Base-by-base conservation (phyloP, 768 basidiomycete species). In the Boletus rubroflammeus region DNA sequence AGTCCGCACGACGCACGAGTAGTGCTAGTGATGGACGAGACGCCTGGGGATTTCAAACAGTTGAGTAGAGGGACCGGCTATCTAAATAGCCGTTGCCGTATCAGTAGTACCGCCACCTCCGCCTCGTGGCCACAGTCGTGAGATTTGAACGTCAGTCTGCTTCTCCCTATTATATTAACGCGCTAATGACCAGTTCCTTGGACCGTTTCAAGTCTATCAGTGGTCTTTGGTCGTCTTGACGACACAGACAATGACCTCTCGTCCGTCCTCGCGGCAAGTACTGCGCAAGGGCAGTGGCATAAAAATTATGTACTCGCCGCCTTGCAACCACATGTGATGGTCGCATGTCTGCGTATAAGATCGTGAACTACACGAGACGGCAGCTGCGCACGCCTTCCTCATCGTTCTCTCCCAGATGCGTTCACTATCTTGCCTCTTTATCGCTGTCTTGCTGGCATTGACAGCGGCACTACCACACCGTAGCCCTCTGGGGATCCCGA, bases 401-500 rank as follows among this genome's bases (percentile, higher is more conserved):
- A 39, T 43, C 38, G 14, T 40, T 56, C 39, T 51, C 31, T 53
- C 28, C 7, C 26, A 29, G 32, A 65, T 67, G 62, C 47, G 39
- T 38, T 31, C 45, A 3, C 43, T 55, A 46, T 57, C 46, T 47
- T 6, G 56, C 40, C 1, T 57, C 10, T 36, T 50, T 6, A 23
- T 50, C 19, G 28, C 61, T 53, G 47, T 56, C 51, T 48, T 54
- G 42, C 53, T 56, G 56, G 57, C 29, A 39, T 55, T 55, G 57
- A 58, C 60, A 32, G 25, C 47, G 40, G 68, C 60, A 3, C 26
- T 61, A 2, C 64, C 60, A 3, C 52, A 54, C 45, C 51, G 14
- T 54, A 21, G 47, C 5, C 46, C 52, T 11, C 21, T 69, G 3
- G 47, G 35, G 15, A 66, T 69, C 21, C 45, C 64, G 0, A 54